Evolutionary conservation across 2,329 filamentous ascomycete genomes (phyloP).

Genomic region (Aspergillus neoniger): DNA sequence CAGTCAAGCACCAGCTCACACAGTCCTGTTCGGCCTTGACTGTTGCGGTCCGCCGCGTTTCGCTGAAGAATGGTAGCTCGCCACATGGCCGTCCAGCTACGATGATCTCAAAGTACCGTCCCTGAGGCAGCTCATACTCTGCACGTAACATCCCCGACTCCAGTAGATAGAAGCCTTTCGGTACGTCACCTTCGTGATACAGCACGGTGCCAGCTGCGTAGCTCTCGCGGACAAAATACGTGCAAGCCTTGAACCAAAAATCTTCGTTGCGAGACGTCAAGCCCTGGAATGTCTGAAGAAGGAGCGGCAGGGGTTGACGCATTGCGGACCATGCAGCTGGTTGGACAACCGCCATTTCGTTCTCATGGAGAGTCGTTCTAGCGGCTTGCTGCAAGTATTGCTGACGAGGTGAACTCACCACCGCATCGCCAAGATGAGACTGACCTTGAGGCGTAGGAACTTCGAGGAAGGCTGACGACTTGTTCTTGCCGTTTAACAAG

Average conservation of each 20-base stretch:
- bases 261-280: slow-evolving; percentile 85
- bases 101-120: slow-evolving; percentile 85
- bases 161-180: slow-evolving; percentile 85
- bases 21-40: slow-evolving; percentile 80
- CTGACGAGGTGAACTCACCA: slow-evolving; percentile 75
- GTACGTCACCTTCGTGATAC: slow-evolving; percentile 74
- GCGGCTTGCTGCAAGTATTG: slow-evolving; percentile 78
- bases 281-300: slow-evolving; percentile 93
- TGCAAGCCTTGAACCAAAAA: slow-evolving; percentile 83
- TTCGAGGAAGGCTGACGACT: slow-evolving; percentile 24
- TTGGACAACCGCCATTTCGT: slow-evolving; percentile 55
- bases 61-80: slow-evolving; percentile 93
- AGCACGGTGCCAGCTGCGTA: slow-evolving; percentile 70
- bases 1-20: slow-evolving; percentile 78
- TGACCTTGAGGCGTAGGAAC: slow-evolving; percentile 33
- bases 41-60: slow-evolving; percentile 83
- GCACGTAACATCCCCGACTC: slow-evolving; percentile 86
- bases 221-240: slow-evolving; percentile 72
- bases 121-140: slow-evolving; percentile 89
- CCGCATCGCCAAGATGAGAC: slow-evolving; percentile 49
- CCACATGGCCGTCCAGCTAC: slow-evolving; percentile 93
- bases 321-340: slow-evolving; percentile 78
- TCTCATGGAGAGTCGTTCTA: slow-evolving; percentile 68
- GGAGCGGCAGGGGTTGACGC: slow-evolving; percentile 84
- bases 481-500: slow-evolving; percentile 24